phyloP scores from a whole-genome alignment of 441 rosid genomes.

The Populus hybrid region DNA sequence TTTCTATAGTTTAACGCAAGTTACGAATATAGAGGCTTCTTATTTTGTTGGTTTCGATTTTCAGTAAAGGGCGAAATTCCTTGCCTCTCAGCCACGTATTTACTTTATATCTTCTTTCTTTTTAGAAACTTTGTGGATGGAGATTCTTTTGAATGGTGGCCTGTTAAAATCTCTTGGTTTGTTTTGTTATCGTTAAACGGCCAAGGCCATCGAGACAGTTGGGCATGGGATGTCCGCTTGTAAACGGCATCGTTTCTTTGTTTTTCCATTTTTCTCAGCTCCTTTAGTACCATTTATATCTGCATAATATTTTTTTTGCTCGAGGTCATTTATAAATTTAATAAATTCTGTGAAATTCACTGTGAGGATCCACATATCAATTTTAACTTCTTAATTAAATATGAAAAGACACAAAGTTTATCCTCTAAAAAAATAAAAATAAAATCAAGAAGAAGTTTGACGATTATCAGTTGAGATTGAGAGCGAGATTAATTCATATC shows the following conservation, averaged over 20 bases:
- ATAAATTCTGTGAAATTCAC: no score
- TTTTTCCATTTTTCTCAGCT: neutral
- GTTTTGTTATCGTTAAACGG: neutral
- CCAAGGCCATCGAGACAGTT: neutral
- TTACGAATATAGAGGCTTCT: neutral
- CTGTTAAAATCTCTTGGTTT: neutral
- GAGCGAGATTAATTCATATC: no score
- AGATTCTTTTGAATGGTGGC: neutral
- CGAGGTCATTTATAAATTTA: no score
- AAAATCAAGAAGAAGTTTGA: neutral
- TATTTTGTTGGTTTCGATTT: neutral
- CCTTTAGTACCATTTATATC: neutral
- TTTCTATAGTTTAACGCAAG: neutral
- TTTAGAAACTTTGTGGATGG: constrained; percentile 14
- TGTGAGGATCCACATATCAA: no score
- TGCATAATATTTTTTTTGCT: no score
- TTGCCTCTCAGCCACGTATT: constrained; percentile 23
- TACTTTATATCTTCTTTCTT: neutral
- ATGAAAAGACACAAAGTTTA: neutral
- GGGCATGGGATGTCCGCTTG: neutral
- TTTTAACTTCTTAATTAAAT: no score
- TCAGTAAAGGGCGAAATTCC: neutral
- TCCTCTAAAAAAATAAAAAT: neutral
- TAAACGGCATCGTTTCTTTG: neutral
- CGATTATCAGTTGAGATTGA: neutral